Evolutionary conservation across 441 rosid species (phyloP), one percentile per base, ranked within the genome.

Genomic region (Erodium moschatum): DNA sequence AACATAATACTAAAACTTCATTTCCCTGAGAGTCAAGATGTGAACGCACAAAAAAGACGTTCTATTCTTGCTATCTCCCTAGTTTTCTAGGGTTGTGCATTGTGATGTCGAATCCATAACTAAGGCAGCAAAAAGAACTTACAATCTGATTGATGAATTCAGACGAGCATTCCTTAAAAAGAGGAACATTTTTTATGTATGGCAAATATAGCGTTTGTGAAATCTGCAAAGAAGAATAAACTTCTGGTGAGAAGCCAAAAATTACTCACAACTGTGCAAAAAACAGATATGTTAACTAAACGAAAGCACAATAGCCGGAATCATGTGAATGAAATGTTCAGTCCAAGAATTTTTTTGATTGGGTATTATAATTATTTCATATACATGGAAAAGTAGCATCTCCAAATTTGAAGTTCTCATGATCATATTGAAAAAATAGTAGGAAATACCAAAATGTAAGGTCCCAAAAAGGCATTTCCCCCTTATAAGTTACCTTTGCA

Each of bases 121-220:
- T 54, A 16, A 54, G 12, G 33, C 15, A 16, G 16, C 70, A 68
- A 62, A 67, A 12, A 56, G 66, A 82, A 58, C 92, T 83, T 80
- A 89, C 98, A 52, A 94, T 87, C 80, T 91, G 99, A 74, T 85
- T 89, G 31, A 91, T 83, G 66, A 94, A 88, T 81, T 91, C 97
- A 0, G 85, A 67, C 13, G 99, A 89, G 74, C 99, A 94, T 66
- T 80, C 97, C 72, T 74, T 81, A 68, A 94, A 86, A 56, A 94
- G 86, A 27, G 87, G 64, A 64, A 88, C 81, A 66, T 84, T 81
- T 75, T 85, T 79, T 50, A 91, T 79, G 71, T 70, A 88, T 46
- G 88, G 85, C 84, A 85, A 50, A 71, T 87, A 94, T 64, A 94
- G 77, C 18, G 74, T 71, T 67, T 89, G 89, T 0, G 94, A 86